Percentiles rank a stretch among this genome's conserved stretches.
Evolutionary conservation across 768 basidiomycete genomes (phyloP).

Genomic region (Suillus cothurnatus): DNA sequence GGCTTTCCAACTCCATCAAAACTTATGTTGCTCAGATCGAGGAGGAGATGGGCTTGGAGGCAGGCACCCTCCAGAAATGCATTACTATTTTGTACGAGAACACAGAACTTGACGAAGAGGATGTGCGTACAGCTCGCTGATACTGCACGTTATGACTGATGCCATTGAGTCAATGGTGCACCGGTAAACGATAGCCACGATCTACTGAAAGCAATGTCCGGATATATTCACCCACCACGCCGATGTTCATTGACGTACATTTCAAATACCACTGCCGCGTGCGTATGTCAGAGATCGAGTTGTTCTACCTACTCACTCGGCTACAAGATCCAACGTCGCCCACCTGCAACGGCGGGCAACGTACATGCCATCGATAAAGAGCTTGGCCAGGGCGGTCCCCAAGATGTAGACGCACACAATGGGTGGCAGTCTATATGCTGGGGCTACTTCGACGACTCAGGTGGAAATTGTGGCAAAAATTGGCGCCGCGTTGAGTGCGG

Average conservation of each 20-base stretch:
- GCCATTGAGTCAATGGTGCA: background rate
- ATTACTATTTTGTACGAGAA: background rate
- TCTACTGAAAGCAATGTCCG: conserved; percentile 6
- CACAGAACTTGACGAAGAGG: background rate
- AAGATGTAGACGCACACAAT: conserved; percentile 7
- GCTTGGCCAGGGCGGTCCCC: background rate
- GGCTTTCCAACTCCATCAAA: background rate
- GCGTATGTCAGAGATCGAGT: conserved; percentile 9
- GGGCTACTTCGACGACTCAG: conserved; percentile 15
- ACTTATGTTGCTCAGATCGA: background rate
- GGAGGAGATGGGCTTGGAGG: background rate
- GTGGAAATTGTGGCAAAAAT: conserved; percentile 4
- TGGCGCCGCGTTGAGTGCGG: conserved; percentile 7
- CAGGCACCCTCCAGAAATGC: conserved; percentile 1
- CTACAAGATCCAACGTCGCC: conserved; percentile 10
- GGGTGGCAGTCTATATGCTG: conserved; percentile 20
- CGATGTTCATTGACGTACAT: conserved; percentile 21
- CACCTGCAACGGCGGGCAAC: background rate
- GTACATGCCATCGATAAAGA: background rate
- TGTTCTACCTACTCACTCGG: conserved; percentile 20
- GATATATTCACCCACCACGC: conserved; percentile 11
- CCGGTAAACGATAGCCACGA: conserved; percentile 7
- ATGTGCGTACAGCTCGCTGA: background rate
- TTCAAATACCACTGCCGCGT: conserved; percentile 16
- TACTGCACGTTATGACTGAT: background rate